Base-by-base conservation (phyloP, 257 asterid species). In the Forsythia suspensa region DNA sequence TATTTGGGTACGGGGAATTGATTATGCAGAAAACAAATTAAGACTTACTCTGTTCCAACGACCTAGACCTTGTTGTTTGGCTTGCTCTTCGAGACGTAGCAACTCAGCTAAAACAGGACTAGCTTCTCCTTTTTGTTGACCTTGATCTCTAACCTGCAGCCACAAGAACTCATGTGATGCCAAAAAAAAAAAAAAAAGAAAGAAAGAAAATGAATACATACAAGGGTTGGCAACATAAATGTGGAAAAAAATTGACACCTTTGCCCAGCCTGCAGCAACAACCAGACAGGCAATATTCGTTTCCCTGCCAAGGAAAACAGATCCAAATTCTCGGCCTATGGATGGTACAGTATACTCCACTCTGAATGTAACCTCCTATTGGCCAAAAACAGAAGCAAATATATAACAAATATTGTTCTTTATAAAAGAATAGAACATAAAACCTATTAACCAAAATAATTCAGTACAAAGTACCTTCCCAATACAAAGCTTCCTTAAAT, bases 251-350 rank as follows among this genome's bases (percentile, higher is more conserved):
- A 72, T 6, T 40, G 68, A 63, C 70, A 94, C 99, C 99, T 89
- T 96, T 12, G 99, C 98, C 99, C 99, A 96, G 85, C 99, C 99
- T 41, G 90, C 97, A 84, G 96, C 83, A 29, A 88, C 96, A 81
- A 96, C 96, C 67, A 92, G 89, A 84, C 86, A 65, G 34, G 96
- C 89, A 16, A 92, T 89, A 87, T 96, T 94, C 84, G 91, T 86
- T 36, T 91, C 97, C 4, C 6, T 9, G 34, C 3, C 2, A 59
- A 96, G 87, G 80, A 91, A 88, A 71, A 96, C 99, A 68, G 99
- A 84, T 42, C 99, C 97, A 81, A 92, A 96, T 80, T 94, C 99
- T 80, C 99, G 75, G 78, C 92, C 94, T 76, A 94, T 96, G 82
- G 94, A 78, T 71, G 97, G 91, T 41, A 94, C 96, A 46, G 98